A percentile compares a stretch with the other conserved stretches of the same genome.
Conservation (phyloP, 169 alveolate genomes). For the Plasmodium adleri region DNA sequence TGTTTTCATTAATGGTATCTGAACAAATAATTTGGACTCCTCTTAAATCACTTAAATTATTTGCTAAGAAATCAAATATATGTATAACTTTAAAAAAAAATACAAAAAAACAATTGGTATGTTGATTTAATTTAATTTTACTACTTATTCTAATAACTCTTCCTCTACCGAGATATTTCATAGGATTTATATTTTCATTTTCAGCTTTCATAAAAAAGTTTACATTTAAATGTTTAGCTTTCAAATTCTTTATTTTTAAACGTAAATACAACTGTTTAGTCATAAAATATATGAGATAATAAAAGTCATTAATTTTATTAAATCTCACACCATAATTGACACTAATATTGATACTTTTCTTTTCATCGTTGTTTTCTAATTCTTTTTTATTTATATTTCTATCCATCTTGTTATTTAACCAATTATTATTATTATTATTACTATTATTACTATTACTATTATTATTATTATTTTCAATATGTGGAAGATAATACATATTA, state of each 20-base stretch:
- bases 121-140: slow-evolving; percentile 44
- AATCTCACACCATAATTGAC: slow-evolving; percentile 69
- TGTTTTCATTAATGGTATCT: slow-evolving; percentile 17
- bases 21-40: slow-evolving; percentile 70
- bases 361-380: slow-evolving; percentile 10
- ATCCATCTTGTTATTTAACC: neutral
- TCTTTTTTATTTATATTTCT: slow-evolving; percentile 5
- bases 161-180: slow-evolving; percentile 51
- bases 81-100: slow-evolving; percentile 60
- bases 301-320: slow-evolving; percentile 63
- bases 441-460: neutral
- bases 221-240: slow-evolving; percentile 38
- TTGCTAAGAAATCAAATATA: slow-evolving; percentile 3
- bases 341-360: slow-evolving; percentile 38
- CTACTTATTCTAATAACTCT: slow-evolving; percentile 20
- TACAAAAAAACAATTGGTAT: slow-evolving; percentile 55
- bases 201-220: slow-evolving; percentile 40
- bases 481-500: slow-evolving; percentile 32
- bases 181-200: slow-evolving; percentile 51
- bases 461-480: neutral
- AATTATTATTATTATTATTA: neutral
- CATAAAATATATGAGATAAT: slow-evolving; percentile 70
- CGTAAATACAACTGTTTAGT: slow-evolving; percentile 65
- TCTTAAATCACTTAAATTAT: slow-evolving; percentile 37
- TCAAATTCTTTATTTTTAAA: slow-evolving; percentile 40